Base-by-base conservation (phyloP, 2,329 filamentous ascomycete genomes). In the Aspergillus ibericus region DNA sequence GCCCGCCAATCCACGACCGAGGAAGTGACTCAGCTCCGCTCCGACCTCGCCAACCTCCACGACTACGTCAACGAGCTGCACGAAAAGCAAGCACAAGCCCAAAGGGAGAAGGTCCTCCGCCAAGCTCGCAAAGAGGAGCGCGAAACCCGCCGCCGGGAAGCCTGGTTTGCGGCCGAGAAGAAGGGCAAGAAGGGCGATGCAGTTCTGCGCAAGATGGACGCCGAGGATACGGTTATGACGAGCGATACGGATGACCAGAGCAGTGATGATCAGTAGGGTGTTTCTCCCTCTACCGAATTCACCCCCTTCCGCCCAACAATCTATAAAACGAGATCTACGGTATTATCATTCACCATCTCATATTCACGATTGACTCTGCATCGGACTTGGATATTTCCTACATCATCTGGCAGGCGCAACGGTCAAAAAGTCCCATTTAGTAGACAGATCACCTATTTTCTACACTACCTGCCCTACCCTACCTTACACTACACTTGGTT, bases 161-260 rank as follows among this genome's bases (percentile, higher is more conserved):
- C 75, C 20, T 80, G 77, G 72, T 76, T 80, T 62, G 72, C 75
- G 20, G 77, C 76, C 4, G 77, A 79, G 60, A 80, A 75, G 60
- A 75, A 72, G 57, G 77, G 77, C 25, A 68, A 68, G 56, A 78
- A 77, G 63, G 75, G 76, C 1, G 76, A 78, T 65, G 66, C 66
- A 5, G 67, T 66, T n/a, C 64, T 79, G 47, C 70, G 71, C 38
- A 68, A 71, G 58, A 75, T 78, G 71, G 76, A 77, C 48, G 60
- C 68, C 32, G 73, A 74, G 38, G 72, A 76, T 46, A 66, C 60
- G 8, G 64, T 58, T 35, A 57, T 72, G 56, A 72, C 70, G n/a
- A 73, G 73, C 50, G 71, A 72, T 42, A 67, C 67, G 6, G 72
- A 76, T 65, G 73, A 75, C 56, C 70, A 71, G 56, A 72, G 69